Conservation (phyloP, 768 basidiomycete species). For the Boletus fagicola region DNA sequence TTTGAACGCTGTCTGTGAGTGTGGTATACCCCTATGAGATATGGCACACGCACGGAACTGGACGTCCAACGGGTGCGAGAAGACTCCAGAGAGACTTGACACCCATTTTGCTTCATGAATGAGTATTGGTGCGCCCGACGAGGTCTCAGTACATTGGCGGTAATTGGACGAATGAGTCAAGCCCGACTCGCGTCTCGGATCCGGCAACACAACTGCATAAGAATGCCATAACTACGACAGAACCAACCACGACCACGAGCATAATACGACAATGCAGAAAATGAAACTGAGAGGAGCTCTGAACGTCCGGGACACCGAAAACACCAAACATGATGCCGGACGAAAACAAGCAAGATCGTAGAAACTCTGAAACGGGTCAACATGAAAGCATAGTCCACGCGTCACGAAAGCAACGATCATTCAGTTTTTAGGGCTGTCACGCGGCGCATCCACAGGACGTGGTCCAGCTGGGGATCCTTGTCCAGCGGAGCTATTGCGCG, state of each 20-base stretch:
- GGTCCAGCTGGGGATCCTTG: constrained; percentile 51
- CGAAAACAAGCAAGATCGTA: constrained; percentile 16
- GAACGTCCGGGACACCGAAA: constrained; percentile 14
- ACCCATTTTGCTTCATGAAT: constrained; percentile 60
- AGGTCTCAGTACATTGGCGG: background rate
- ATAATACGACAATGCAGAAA: constrained; percentile 18
- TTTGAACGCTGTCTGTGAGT: constrained; percentile 32
- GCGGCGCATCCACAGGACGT: constrained; percentile 31
- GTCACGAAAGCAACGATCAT: background rate
- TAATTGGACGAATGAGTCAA: background rate
- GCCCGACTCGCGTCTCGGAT: constrained; percentile 5
- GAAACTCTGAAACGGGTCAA: constrained; percentile 9
- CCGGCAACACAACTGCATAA: background rate
- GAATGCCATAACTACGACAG: constrained; percentile 12
- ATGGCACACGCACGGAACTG: constrained; percentile 68
- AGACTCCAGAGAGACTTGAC: constrained; percentile 96
- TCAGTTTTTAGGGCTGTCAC: constrained; percentile 29
- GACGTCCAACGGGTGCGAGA: constrained; percentile 88
- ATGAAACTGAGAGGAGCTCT: constrained; percentile 18
- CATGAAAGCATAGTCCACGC: constrained; percentile 9
- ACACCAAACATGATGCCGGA: constrained; percentile 17
- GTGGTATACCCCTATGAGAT: background rate
- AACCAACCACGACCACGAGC: background rate
- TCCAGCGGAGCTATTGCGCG: constrained; percentile 51
- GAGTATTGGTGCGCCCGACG: background rate